phyloP scores from a whole-genome alignment of 495 filamentous ascomycete species.

The Penicillium alfredii region DNA sequence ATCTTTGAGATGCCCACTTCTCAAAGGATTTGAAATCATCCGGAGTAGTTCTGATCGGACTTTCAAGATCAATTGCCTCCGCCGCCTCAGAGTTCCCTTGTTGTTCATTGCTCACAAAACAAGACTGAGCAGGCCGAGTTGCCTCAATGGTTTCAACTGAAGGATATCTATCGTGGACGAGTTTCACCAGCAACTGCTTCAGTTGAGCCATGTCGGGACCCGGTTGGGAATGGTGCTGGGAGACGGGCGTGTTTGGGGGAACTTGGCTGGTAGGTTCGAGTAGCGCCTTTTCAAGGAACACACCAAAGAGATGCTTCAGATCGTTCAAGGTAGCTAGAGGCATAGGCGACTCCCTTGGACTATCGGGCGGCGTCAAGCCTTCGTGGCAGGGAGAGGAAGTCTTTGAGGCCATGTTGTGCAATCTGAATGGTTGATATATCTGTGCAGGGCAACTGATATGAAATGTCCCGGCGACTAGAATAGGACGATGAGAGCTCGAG shows the following conservation, averaged over 20 bases:
- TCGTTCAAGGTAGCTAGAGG: not conserved
- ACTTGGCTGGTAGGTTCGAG: slow-evolving; percentile 8
- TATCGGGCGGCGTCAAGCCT: slow-evolving; percentile 7
- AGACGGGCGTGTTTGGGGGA: slow-evolving; percentile 12
- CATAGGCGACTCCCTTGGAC: slow-evolving; percentile 1
- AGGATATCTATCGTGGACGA: slow-evolving; percentile 3
- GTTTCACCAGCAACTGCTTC: slow-evolving; percentile 9
- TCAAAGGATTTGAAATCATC: slow-evolving; percentile 22
- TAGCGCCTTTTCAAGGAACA: slow-evolving; percentile 10
- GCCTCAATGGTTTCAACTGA: not conserved
- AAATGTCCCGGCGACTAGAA: too few relatives aligned
- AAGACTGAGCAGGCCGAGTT: slow-evolving; percentile 2
- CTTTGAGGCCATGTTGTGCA: too few relatives aligned
- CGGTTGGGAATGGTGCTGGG: slow-evolving; percentile 6
- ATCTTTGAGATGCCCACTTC: slow-evolving; percentile 11
- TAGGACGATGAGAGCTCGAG: too few relatives aligned
- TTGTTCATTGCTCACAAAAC: not conserved
- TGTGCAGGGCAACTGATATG: too few relatives aligned
- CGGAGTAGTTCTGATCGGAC: slow-evolving; percentile 18
- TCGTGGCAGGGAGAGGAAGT: too few relatives aligned
- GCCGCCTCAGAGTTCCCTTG: slow-evolving; percentile 7
- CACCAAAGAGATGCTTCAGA: slow-evolving; percentile 4
- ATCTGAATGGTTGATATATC: too few relatives aligned
- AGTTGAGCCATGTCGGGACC: slow-evolving; percentile 7
- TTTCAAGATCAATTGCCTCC: slow-evolving; percentile 14